Conservation (phyloP, 2,329 filamentous ascomycete genomes). For the Periglandula ipomoeae region DNA sequence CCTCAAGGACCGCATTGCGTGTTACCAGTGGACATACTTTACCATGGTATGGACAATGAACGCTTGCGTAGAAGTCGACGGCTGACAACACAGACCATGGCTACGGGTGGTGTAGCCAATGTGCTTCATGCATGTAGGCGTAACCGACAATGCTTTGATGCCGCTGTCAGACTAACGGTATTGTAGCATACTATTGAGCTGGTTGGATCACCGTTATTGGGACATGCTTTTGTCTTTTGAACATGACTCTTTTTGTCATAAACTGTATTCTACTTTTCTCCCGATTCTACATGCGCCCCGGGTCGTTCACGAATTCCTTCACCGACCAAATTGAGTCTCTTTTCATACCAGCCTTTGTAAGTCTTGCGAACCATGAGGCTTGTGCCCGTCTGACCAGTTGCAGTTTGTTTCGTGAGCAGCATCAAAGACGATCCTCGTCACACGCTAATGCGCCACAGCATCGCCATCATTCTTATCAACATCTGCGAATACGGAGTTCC, state of each 20-base stretch:
- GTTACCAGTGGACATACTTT: slow-evolving; percentile 67
- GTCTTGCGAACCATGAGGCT: not conserved
- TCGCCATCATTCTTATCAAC: slow-evolving; percentile 70
- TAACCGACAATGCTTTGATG: not conserved
- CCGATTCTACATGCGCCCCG: slow-evolving; percentile 61
- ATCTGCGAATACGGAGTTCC: slow-evolving; percentile 65
- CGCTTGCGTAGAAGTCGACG: not conserved
- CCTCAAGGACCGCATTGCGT: slow-evolving; percentile 41
- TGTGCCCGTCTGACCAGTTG: not conserved
- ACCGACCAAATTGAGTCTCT: slow-evolving; percentile 69
- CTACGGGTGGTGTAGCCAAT: slow-evolving; percentile 47
- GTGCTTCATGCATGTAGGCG: slow-evolving; percentile 31
- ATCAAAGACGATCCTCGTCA: not conserved
- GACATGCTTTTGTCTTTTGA: slow-evolving; percentile 52
- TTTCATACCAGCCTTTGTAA: slow-evolving; percentile 60
- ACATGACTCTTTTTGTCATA: slow-evolving; percentile 51
- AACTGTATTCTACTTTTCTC: slow-evolving; percentile 57
- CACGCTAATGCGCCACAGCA: slow-evolving; percentile 13
- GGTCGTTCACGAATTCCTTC: slow-evolving; percentile 63
- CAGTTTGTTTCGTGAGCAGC: slow-evolving; percentile 35
- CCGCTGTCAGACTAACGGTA: not conserved
- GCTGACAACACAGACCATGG: slow-evolving; percentile 26
- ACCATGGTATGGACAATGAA: slow-evolving; percentile 33
- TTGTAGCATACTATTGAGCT: slow-evolving; percentile 19
- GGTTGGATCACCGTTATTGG: slow-evolving; percentile 51